Conservation (phyloP, 768 basidiomycete genomes). For the Stropharia rugosoannulata region DNA sequence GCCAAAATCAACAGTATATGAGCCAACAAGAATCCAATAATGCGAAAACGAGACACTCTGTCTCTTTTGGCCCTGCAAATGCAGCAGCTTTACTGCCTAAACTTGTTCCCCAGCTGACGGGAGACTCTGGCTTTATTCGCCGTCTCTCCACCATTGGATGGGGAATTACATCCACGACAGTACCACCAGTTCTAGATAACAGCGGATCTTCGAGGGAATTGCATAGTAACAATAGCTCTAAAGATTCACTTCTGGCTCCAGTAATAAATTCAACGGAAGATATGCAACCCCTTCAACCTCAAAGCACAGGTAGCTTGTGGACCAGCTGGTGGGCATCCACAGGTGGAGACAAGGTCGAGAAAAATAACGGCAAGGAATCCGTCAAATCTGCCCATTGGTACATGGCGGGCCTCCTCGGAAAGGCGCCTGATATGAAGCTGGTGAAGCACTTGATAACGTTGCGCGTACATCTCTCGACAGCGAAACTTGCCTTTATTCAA, state of each 20-base stretch:
- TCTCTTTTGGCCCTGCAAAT: conserved; percentile 61
- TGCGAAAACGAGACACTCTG: conserved; percentile 37
- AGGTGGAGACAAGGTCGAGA: conserved; percentile 47
- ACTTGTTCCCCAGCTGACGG: conserved; percentile 74
- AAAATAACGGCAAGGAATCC: conserved; percentile 32
- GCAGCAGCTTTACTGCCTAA: conserved; percentile 58
- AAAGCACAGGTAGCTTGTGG: conserved; percentile 77
- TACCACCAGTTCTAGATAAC: conserved; percentile 31
- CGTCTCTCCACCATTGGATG: conserved; percentile 68
- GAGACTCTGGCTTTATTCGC: conserved; percentile 64
- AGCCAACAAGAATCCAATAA: conserved; percentile 23
- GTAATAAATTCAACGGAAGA: conserved; percentile 33
- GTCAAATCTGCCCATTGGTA: conserved; percentile 58
- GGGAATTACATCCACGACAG: conserved; percentile 43
- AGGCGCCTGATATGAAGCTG: conserved; percentile 56
- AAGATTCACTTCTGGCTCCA: conserved; percentile 18
- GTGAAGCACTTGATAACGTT: conserved; percentile 79
- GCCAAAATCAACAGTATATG: conserved; percentile 48
- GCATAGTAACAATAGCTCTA: conserved; percentile 14
- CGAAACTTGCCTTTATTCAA: conserved; percentile 73
- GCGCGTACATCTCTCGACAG: conserved; percentile 84
- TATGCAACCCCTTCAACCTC: conserved; percentile 49
- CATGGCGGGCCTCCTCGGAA: conserved; percentile 58
- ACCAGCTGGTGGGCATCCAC: conserved; percentile 75
- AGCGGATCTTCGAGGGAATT: conserved; percentile 40